Conservation (phyloP, 2,329 filamentous ascomycete species). For the Aspergillus sp. region DNA sequence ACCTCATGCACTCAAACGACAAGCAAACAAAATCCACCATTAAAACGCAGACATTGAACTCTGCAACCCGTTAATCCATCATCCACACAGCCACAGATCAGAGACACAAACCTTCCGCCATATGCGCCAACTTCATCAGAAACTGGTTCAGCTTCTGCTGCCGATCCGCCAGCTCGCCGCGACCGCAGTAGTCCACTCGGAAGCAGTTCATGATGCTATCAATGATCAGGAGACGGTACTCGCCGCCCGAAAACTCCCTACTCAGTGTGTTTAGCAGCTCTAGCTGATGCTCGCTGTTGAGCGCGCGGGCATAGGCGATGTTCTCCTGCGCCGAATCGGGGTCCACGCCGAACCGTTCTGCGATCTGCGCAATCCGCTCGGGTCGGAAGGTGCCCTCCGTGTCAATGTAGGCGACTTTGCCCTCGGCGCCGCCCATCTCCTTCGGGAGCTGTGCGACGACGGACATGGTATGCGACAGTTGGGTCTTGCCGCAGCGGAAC, state of each 20-base stretch:
- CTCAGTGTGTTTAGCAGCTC: slow-evolving; percentile 63
- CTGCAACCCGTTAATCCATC: slow-evolving; percentile 32
- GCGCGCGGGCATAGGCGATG: slow-evolving; percentile 63
- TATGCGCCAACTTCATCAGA: slow-evolving; percentile 61
- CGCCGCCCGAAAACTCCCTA: slow-evolving; percentile 60
- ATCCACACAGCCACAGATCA: neutral
- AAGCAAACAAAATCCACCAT: slow-evolving; percentile 41
- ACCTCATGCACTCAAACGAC: neutral
- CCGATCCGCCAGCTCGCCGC: slow-evolving; percentile 66
- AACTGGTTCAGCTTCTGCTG: slow-evolving; percentile 68
- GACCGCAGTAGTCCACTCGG: slow-evolving; percentile 65
- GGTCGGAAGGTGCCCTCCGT: slow-evolving; percentile 67
- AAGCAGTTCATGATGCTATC: slow-evolving; percentile 71
- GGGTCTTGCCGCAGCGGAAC: slow-evolving; percentile 64
- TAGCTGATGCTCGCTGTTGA: slow-evolving; percentile 66
- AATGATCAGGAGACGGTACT: slow-evolving; percentile 66
- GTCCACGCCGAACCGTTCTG: slow-evolving; percentile 64
- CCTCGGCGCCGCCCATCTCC: slow-evolving; percentile 65
- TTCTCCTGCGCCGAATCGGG: slow-evolving; percentile 62
- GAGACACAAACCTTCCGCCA: slow-evolving; percentile 56
- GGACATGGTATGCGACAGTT: slow-evolving; percentile 67
- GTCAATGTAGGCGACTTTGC: slow-evolving; percentile 69
- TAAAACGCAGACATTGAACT: slow-evolving; percentile 66
- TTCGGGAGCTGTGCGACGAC: slow-evolving; percentile 58
- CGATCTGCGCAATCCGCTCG: slow-evolving; percentile 66